Evolutionary conservation across 495 filamentous ascomycete genomes (phyloP).

Genomic region (Aspergillus nanangensis): DNA sequence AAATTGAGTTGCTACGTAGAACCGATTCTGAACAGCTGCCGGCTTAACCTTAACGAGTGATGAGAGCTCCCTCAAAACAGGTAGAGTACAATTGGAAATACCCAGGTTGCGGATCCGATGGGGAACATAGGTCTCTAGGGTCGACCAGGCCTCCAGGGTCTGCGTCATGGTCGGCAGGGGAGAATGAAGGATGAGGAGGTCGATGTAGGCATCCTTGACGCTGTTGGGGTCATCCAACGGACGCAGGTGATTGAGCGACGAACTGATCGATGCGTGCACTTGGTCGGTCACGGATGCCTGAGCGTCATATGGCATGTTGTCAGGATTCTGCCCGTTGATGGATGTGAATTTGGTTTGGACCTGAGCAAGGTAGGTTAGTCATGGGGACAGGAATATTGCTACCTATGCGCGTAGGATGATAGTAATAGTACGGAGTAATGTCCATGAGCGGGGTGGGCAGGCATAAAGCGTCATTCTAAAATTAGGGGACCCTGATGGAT

Average conservation of each 20-base stretch:
- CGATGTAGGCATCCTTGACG: conserved; percentile 55
- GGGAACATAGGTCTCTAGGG: conserved; percentile 62
- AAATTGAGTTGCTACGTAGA: conserved; percentile 55
- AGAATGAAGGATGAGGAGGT: conserved; percentile 69
- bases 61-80: conserved; percentile 48
- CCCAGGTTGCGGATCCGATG: conserved; percentile 60
- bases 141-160: conserved; percentile 61
- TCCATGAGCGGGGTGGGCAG: too few relatives aligned
- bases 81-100: conserved; percentile 62
- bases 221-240: conserved; percentile 21
- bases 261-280: conserved; percentile 59
- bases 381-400: too few relatives aligned
- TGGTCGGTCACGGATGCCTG: conserved; percentile 50
- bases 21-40: conserved; percentile 72
- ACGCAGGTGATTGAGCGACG: conserved; percentile 64
- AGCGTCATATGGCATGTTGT: conserved; percentile 57
- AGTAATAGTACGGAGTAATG: too few relatives aligned
- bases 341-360: conserved; percentile 82
- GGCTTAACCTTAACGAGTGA: conserved; percentile 45
- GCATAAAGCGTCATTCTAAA: not conserved
- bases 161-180: conserved; percentile 53
- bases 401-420: too few relatives aligned
- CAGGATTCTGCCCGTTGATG: conserved; percentile 51
- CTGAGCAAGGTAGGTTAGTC: conserved; percentile 28
- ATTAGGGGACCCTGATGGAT: not conserved